Percentiles rank a stretch among this genome's conserved stretches.
phyloP scores from a whole-genome alignment of 192 early-diverging fungal species.

The Pilaira anomala region DNA sequence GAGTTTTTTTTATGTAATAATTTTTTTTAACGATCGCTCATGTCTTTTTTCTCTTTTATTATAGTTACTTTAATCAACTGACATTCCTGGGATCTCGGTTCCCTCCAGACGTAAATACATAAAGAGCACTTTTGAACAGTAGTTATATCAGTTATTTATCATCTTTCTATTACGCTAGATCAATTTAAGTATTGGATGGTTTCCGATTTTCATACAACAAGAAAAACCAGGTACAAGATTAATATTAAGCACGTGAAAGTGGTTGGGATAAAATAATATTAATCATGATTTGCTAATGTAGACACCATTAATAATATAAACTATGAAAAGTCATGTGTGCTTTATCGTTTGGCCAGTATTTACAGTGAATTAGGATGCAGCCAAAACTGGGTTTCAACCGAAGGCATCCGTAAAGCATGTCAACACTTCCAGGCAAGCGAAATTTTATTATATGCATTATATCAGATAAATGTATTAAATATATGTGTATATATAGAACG shows the following conservation, averaged over 20 bases:
- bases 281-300: not conserved
- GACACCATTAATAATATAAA: slow-evolving; percentile 55
- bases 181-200: slow-evolving; percentile 69
- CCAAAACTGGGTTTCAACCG: slow-evolving; percentile 64
- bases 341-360: slow-evolving; percentile 83
- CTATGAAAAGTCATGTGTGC: slow-evolving; percentile 78
- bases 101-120: slow-evolving; percentile 71
- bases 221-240: slow-evolving; percentile 42
- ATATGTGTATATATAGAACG: slow-evolving; percentile 49
- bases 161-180: slow-evolving; percentile 37
- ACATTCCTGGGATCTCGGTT: slow-evolving; percentile 78
- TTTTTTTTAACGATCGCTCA: not conserved
- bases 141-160: not conserved
- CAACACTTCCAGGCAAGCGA: slow-evolving; percentile 68
- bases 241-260: slow-evolving; percentile 6
- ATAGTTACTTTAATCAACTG: slow-evolving; percentile 85
- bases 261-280: not conserved
- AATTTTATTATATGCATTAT: too few species aligned
- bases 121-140: slow-evolving; percentile 5
- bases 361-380: slow-evolving; percentile 75
- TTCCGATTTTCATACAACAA: slow-evolving; percentile 57
- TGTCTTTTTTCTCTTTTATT: not conserved
- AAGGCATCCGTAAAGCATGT: slow-evolving; percentile 77
- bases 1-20: not conserved
- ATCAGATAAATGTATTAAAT: not conserved